Evolutionary conservation across 129 eudicot genomes (phyloP), one percentile per base, ranked within the genome.

Genomic region (Heracleum sosnowskyi): DNA sequence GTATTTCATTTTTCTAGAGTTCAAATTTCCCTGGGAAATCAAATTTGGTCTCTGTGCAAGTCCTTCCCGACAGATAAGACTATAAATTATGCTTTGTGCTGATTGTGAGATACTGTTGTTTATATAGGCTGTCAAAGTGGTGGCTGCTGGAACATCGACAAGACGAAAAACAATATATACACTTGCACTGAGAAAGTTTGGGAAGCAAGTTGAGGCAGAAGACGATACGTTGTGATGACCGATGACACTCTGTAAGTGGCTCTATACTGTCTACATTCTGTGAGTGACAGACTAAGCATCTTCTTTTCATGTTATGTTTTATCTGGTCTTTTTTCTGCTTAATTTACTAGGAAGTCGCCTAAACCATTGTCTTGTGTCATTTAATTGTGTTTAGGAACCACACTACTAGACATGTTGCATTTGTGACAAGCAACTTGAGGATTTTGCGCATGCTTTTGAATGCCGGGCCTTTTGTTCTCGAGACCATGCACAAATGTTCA

Each of bases 91-190:
- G 46, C 39, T 42, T 44, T 4, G 22, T 7, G 36, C 16, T 22
- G 44, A 26, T 10, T 82, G 33, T 81, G 71, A 53, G 17, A 42
- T 33, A 2, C 26, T 72, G 53, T 73, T 60, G 33, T 28, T 66
- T 74, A 76, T 77, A 51, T 83, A 91, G 98, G 98, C 99, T 24
- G 97, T 95, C 68, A 95, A 92, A 81, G 74, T 95, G 89, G 99
- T 95, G 81, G 92, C 99, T 64, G 88, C 85, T 22, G 97, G 90
- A 68, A 84, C 91, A 5, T 85, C 96, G 15, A 78, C 83, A 90
- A 90, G 82, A 79, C 83, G 86, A 78, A 91, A 92, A 79, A 83
- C 88, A 16, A 81, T 95, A 62, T 95, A 95, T 86, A 88, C 97
- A 66, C 76, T 95, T 36, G 99, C 99, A 6, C 81, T 95, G 60